Evolutionary conservation across 805 yeast species (phyloP), one percentile per base, ranked within the genome.

Genomic region (Isabelozyma pseudorhagii): DNA sequence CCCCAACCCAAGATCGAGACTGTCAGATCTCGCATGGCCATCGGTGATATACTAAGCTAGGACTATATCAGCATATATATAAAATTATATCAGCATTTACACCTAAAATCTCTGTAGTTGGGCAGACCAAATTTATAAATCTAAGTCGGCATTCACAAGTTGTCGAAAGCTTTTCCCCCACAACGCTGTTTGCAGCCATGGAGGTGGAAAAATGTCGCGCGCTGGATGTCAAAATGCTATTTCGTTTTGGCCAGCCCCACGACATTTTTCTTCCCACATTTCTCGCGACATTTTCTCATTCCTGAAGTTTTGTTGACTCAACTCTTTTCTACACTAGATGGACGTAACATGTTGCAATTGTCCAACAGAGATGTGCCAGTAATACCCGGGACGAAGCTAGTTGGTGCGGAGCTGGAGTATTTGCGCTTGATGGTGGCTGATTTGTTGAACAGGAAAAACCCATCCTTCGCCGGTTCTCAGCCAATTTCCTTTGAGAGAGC

Each of bases 381-480:
- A 41, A 87, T 93, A 36, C 97, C 97, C 1, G 99, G 99, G 21
- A 81, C 80, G 13, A 72, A 78, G 47, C 89, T 91, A 54, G 87
- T 93, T 2, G 85, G 83, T 1, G 82, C 82, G 46, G 87, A 88
- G 17, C 82, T 87, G 0, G 79, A 78, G 25, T 90, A 81, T 50
- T 75, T 93, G 47, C 81, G 84, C 60, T 75, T 75, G 46, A 83
- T 84, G 69, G 85, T 92, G 4, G 84, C 91, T 63, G 81, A 59
- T 71, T 87, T 53, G 63, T 86, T 58, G 74, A 81, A 56, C 71
- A 84, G 55, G 40, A 69, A 72, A 50, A 76, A 83, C 31, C 77
- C 79, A 40, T 73, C 78, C 14, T 92, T 92, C 59, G 96, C 97
- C 2, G 97, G 99, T 0, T 85, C 97, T 1, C 99, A 96, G 68